These are phyloP conservation scores for Cicer chorassanicum DNA, from an alignment of 306 rosid genomes.

Conservation along the genomic window DNA sequence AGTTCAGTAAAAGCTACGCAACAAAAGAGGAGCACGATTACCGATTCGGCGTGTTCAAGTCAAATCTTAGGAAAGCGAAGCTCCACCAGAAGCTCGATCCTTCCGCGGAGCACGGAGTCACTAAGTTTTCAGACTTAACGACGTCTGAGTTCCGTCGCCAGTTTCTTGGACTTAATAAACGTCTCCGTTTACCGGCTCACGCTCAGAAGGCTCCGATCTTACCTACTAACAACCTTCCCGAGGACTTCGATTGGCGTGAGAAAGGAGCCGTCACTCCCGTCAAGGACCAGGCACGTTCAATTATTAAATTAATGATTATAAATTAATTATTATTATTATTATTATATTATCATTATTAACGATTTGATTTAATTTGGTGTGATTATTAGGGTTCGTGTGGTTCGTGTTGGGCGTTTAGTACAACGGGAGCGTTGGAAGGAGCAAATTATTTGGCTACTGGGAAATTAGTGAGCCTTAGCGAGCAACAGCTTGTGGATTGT, in stretches of 20 bases:
- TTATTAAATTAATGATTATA: neutral
- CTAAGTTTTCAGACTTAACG: slow-evolving; percentile 87
- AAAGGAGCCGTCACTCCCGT: slow-evolving; percentile 81
- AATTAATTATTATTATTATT: no score
- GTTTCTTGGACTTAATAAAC: slow-evolving; percentile 74
- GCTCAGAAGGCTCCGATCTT: slow-evolving; percentile 83
- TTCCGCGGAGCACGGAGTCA: slow-evolving; percentile 83
- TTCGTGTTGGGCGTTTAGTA: slow-evolving; percentile 95
- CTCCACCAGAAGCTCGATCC: slow-evolving; percentile 81
- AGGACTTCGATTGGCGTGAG: slow-evolving; percentile 93
- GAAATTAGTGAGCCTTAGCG: slow-evolving; percentile 77
- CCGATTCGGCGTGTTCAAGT: slow-evolving; percentile 75
- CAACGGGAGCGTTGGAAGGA: slow-evolving; percentile 94
- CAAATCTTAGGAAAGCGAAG: slow-evolving; percentile 74
- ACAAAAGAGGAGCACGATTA: slow-evolving; percentile 75
- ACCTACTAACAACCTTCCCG: slow-evolving; percentile 75
- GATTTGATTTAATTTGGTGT: neutral
- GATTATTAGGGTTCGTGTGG: slow-evolving; percentile 84
- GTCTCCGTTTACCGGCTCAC: slow-evolving; percentile 68
- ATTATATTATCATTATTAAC: neutral
- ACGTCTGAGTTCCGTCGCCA: slow-evolving; percentile 70
- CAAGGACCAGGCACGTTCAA: slow-evolving; percentile 69
- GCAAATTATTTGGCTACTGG: slow-evolving; percentile 77
- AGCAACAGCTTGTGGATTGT: slow-evolving; percentile 98
- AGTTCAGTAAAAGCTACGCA: slow-evolving; percentile 66